These are phyloP conservation scores for Botrytis pseudocinerea DNA, from an alignment of 2,329 filamentous ascomycete species.

Conservation along the genomic window DNA sequence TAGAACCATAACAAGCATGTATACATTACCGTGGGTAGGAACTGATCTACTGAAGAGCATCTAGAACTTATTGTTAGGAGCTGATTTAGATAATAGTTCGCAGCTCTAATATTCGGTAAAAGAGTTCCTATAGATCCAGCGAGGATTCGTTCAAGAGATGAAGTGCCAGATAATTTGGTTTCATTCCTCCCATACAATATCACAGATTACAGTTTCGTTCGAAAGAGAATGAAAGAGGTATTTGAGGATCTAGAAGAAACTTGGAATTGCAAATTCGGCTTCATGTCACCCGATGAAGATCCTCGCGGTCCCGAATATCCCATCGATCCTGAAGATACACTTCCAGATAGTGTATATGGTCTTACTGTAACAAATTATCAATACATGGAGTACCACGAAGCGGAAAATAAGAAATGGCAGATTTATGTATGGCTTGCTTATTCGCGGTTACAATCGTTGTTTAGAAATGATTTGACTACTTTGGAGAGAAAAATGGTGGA, in stretches of 20 bases:
- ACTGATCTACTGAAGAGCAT: not conserved
- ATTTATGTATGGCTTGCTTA: slow-evolving; percentile 25
- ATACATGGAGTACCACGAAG: slow-evolving; percentile 15
- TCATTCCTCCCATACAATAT: not conserved
- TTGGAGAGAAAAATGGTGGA: not conserved
- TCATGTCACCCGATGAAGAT: slow-evolving; percentile 24
- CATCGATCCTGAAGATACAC: not conserved
- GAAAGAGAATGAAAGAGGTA: not conserved
- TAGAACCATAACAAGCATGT: slow-evolving; percentile 29
- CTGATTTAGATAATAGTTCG: not conserved
- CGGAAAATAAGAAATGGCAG: not conserved
- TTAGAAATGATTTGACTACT: slow-evolving; percentile 22
- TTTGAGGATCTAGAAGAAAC: not conserved
- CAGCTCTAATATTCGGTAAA: not conserved
- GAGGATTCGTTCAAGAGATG: not conserved
- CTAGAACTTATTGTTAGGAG: fast-evolving
- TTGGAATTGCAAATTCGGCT: slow-evolving; percentile 22
- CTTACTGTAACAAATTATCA: slow-evolving; percentile 20
- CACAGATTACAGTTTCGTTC: not conserved
- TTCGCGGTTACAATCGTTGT: slow-evolving; percentile 11
- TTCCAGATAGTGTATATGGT: not conserved
- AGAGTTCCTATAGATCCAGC: not conserved
- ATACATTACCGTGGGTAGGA: slow-evolving; percentile 29
- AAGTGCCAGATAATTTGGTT: not conserved
- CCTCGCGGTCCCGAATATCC: slow-evolving; percentile 14